Base-by-base conservation (phyloP, 352 stramenopile species). In the Plasmopara muralis region DNA sequence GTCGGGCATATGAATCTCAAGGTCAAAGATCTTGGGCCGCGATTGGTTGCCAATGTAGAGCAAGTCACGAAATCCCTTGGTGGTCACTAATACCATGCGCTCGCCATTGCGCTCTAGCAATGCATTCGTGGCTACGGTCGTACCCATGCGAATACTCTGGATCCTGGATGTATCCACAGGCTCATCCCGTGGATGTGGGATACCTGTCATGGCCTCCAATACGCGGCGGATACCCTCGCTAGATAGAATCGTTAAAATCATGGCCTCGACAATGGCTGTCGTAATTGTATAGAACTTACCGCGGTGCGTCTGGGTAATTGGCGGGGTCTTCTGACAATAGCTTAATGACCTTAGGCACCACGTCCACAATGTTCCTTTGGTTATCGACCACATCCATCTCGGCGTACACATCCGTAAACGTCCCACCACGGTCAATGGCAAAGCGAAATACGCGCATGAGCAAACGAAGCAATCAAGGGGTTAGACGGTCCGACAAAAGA, bases 51-150 rank as follows among this genome's bases (percentile, higher is more conserved):
- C 96, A 74, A 99, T 99, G 68, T 97, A 93, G 18, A 99, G 77
- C 47, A 99, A 66, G 70, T 99, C 96, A 37, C 75, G 74, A 72
- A 99, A 98, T 38, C 96, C 95, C 50, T 91, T 74, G 9, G 96
- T 99, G 9, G 90, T 98, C 6, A 99, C 69, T 2, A 99, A 76
- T 43, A 88, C 95, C 54, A 91, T 98, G 15, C 84, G 77, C 60
- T 97, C 94, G 16, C 97, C 97, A 49, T 98, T 77, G 41, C 96
- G 76, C 72, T 99, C 97, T 31, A 99, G 69, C 61, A 99, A 74
- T 6, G 96, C 97, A 65, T 99, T 99, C n/a, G 97, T 99, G 2
- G 97, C 97, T 10, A 99, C 97, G 5, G 97, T 99, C 8, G 96
- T 99, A 15, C 96, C 97, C 97, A 99, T 99, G 28, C 96, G 84